Conservation (phyloP, 495 filamentous ascomycete species). For the Aspergillus olivimuriae region DNA sequence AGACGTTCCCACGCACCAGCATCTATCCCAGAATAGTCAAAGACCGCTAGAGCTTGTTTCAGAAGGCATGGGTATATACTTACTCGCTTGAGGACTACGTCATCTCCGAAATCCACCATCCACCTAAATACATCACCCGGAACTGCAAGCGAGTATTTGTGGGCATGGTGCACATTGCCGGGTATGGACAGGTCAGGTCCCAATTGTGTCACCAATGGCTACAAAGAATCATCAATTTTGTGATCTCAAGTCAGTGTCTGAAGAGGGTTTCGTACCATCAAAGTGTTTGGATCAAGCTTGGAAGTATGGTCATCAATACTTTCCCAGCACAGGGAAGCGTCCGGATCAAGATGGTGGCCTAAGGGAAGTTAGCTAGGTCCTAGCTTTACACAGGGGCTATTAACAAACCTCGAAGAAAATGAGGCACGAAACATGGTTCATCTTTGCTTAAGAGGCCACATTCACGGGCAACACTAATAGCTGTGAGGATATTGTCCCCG, state of each 20-base stretch:
- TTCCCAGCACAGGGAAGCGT: slow-evolving; percentile 76
- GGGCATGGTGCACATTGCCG: slow-evolving; percentile 68
- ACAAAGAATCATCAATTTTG: slow-evolving; percentile 14
- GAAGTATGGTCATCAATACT: slow-evolving; percentile 79
- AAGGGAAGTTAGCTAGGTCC: slow-evolving; percentile 4
- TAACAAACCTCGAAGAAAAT: slow-evolving; percentile 64
- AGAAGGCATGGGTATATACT: slow-evolving; percentile 8
- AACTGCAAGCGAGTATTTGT: slow-evolving; percentile 81
- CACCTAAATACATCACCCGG: slow-evolving; percentile 94
- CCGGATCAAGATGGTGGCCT: slow-evolving; percentile 59
- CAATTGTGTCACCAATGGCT: slow-evolving; percentile 64
- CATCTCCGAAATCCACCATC: slow-evolving; percentile 83
- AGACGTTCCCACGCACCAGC: slow-evolving; percentile 87
- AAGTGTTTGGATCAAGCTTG: slow-evolving; percentile 67
- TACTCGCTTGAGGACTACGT: slow-evolving; percentile 66
- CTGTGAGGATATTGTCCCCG: slow-evolving; percentile 96
- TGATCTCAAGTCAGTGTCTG: not conserved
- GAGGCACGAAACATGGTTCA: slow-evolving; percentile 87
- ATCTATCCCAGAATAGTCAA: slow-evolving; percentile 44
- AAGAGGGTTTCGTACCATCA: slow-evolving; percentile 47
- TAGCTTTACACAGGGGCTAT: not conserved
- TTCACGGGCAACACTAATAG: slow-evolving; percentile 92
- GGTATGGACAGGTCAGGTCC: slow-evolving; percentile 77
- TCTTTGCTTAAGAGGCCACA: slow-evolving; percentile 74
- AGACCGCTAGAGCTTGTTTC: not conserved